Base-by-base conservation (phyloP, 2,329 filamentous ascomycete species). In the Trichoderma citrinoviride region DNA sequence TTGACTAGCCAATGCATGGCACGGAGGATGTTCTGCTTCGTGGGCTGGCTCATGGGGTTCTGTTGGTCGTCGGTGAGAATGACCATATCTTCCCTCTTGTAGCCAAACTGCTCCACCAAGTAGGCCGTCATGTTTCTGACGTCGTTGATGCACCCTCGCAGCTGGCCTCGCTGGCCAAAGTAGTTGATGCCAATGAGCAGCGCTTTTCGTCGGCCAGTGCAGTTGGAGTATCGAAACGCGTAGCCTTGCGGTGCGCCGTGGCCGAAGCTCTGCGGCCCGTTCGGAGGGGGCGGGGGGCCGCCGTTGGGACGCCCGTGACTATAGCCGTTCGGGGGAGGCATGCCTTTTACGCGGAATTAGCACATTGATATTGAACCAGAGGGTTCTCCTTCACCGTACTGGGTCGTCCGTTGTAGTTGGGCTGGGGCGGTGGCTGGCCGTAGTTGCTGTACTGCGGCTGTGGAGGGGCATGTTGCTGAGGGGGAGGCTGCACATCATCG, bases 1-100 rank as follows among this genome's bases (percentile, higher is more conserved):
- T 97, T 97, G 65, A 97, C 92, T 21, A 98, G 81, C 94, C 94
- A 98, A 76, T 97, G 93, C 94, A 98, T 98, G 33, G 94, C 94
- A 61, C 94, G 87, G 43, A 98, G 78, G 64, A 98, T 96, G 74
- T 98, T 98, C 70, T 92, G 90, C 77, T 97, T 97, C 5, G 93
- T 97, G 8, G 94, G 94, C 79, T 97, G 92, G 78, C 92, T 96
- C 91, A 97, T 96, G 27, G 92, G 92, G 72, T 97, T 97, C 76
- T 97, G 92, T 80, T 97, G 93, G 75, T 98, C 94, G 74, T 98
- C 94, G 44, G 94, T 97, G 75, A 98, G 84, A 67, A 95, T 89
- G 21, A 98, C 94, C 94, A 98, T 98, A 74, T 98, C 93, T 77
- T 97, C 94, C 65, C 93, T 84, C 78, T 92, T 93, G 77, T 98